Evolutionary conservation across 2,329 filamentous ascomycete genomes (phyloP).

Genomic region (Verticillium nubilum): DNA sequence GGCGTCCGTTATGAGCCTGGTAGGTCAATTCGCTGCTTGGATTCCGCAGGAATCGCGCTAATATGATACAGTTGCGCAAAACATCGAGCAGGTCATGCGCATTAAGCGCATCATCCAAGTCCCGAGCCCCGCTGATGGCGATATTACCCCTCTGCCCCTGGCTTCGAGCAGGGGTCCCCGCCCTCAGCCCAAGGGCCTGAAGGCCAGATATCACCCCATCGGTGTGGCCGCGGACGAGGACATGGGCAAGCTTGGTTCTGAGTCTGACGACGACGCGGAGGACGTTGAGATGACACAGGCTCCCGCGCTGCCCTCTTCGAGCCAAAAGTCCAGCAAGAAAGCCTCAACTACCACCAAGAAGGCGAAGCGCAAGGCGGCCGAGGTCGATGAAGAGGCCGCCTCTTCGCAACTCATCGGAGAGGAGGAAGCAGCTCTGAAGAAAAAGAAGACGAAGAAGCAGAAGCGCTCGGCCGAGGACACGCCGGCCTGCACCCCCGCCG

Average conservation of each 20-base stretch:
- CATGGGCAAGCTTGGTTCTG: slow-evolving; percentile 32
- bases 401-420: slow-evolving; percentile 29
- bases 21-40: slow-evolving; percentile 28
- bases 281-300: slow-evolving; percentile 39
- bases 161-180: slow-evolving; percentile 47
- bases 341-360: slow-evolving; percentile 27
- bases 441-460: slow-evolving; percentile 35
- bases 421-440: slow-evolving; percentile 27
- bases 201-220: slow-evolving; percentile 61
- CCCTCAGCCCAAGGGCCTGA: slow-evolving; percentile 62
- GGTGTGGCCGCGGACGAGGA: slow-evolving; percentile 38
- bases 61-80: slow-evolving; percentile 21
- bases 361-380: slow-evolving; percentile 20
- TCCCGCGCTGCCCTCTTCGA: slow-evolving; percentile 18
- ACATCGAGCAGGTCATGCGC: slow-evolving; percentile 56
- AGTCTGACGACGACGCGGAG: slow-evolving; percentile 32
- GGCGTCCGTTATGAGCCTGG: slow-evolving; percentile 49
- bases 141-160: slow-evolving; percentile 31
- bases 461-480: slow-evolving; percentile 22
- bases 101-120: slow-evolving; percentile 59
- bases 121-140: slow-evolving; percentile 27
- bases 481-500: slow-evolving; percentile 3
- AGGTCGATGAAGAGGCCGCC: slow-evolving; percentile 29
- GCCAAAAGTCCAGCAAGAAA: slow-evolving; percentile 29
- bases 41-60: background rate